Conservation (phyloP, 2,329 filamentous ascomycete species). For the Verticillium dahliae region DNA sequence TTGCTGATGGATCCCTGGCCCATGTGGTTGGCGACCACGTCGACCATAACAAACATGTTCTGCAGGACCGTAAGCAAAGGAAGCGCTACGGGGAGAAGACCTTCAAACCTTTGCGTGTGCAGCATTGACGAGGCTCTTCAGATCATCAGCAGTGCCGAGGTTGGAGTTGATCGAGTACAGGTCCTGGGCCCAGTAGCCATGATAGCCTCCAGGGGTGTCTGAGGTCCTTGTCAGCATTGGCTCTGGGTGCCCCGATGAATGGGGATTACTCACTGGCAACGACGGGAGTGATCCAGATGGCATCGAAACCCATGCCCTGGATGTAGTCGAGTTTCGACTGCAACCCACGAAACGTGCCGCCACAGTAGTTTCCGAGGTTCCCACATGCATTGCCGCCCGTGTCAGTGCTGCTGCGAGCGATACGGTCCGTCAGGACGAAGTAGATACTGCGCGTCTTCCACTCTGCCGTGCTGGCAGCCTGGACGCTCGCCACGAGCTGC, state of each 20-base stretch:
- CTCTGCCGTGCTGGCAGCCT: conserved; percentile 15
- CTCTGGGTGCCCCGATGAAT: neutral
- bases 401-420: conserved; percentile 39
- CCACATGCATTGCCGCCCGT: conserved; percentile 36
- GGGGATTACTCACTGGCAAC: conserved; percentile 29
- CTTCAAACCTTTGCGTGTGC: conserved; percentile 47
- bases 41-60: conserved; percentile 48
- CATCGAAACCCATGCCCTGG: conserved; percentile 52
- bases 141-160: conserved; percentile 52
- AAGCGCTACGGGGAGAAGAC: neutral
- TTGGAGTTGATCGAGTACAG: conserved; percentile 47
- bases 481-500: neutral
- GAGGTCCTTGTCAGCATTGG: neutral
- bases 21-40: conserved; percentile 55
- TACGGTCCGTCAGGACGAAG: conserved; percentile 51
- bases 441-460: conserved; percentile 53
- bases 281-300: conserved; percentile 54
- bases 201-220: conserved; percentile 38
- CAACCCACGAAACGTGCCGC: conserved; percentile 54
- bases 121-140: conserved; percentile 47
- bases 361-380: conserved; percentile 45
- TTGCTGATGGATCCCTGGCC: conserved; percentile 43
- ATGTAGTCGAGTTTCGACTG: conserved; percentile 57
- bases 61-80: conserved; percentile 5
- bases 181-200: conserved; percentile 49